Evolutionary conservation across 2,329 filamentous ascomycete genomes (phyloP), one percentile per base, ranked within the genome.

Genomic region (Colletotrichum sp.): DNA sequence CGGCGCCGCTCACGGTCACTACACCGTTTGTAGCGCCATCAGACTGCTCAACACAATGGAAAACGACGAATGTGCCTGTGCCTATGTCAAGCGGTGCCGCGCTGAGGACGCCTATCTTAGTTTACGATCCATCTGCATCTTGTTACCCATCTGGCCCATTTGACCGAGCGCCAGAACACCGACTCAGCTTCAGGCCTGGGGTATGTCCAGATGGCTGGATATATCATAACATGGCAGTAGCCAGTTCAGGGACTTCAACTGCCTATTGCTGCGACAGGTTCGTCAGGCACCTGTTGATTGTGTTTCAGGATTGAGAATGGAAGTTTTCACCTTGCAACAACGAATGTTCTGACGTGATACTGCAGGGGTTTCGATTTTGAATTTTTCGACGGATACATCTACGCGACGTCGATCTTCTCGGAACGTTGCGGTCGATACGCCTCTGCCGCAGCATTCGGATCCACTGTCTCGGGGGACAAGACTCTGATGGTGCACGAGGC

Each of bases 251-350:
- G 12, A 3, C 44, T 12, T 49, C 44, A 7, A 49, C 44, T 49
- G 44, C 44, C 7, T 49, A 49, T n/a, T 49, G 44, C n/a, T 49
- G 44, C 44, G 10, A 49, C 10, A 49, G 44, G n/a, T 49, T 21
- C 44, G 44, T 21, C 2, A 49, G 3, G 10, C 10, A 49, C n/a
- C 2, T 21, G 6, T 49, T 12, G 0, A 21, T 49, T 13, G 4
- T 21, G n/a, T 7, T 21, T 2, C 6, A 13, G 44, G 6, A 49
- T 21, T 21, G 44, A 21, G n/a, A 49, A 1, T 49, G 10, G 10
- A 21, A 21, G n/a, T 6, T 49, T 13, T 12, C n/a, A 21, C n/a
- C 44, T n/a, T 0, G n/a, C n/a, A n/a, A 2, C 3, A 2, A 21
- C 44, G 7, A 21, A 49, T 21, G n/a, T 21, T 0, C n/a, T 49